Evolutionary conservation across 164 flowering plant species (phyloP).

Genomic region (Houttuynia cordata): DNA sequence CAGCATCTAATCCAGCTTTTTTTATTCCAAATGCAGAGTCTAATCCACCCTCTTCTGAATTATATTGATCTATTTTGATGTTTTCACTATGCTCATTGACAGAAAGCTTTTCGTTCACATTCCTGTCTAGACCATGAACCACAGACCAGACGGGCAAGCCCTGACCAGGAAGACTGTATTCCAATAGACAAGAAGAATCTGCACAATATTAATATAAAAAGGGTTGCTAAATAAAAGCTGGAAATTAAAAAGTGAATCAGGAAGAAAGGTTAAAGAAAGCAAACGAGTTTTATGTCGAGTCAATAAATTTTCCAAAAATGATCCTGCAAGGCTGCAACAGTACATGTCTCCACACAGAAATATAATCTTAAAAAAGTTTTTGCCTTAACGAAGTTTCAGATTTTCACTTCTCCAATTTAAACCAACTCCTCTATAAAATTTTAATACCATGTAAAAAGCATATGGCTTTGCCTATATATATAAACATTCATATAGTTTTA

Average conservation of each 20-base stretch:
- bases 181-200: constrained; percentile 1
- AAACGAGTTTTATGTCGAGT: no score
- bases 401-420: no score
- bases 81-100: constrained; percentile 9
- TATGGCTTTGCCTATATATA: no score
- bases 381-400: no score
- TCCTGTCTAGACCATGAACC: background rate
- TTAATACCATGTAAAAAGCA: no score
- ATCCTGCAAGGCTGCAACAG: no score
- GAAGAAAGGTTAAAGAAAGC: background rate
- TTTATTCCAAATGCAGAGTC: constrained; percentile 12
- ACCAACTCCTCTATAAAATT: no score
- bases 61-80: constrained; percentile 13
- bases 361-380: no score
- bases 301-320: no score
- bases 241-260: background rate
- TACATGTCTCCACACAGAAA: no score
- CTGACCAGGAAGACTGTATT: background rate
- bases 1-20: no score
- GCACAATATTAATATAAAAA: background rate
- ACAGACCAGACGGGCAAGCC: constrained; percentile 12
- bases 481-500: no score
- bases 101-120: background rate
- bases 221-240: background rate
- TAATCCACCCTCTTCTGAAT: constrained; percentile 6